phyloP scores from a whole-genome alignment of 2,329 filamentous ascomycete species.

The Graphilbum sp. region DNA sequence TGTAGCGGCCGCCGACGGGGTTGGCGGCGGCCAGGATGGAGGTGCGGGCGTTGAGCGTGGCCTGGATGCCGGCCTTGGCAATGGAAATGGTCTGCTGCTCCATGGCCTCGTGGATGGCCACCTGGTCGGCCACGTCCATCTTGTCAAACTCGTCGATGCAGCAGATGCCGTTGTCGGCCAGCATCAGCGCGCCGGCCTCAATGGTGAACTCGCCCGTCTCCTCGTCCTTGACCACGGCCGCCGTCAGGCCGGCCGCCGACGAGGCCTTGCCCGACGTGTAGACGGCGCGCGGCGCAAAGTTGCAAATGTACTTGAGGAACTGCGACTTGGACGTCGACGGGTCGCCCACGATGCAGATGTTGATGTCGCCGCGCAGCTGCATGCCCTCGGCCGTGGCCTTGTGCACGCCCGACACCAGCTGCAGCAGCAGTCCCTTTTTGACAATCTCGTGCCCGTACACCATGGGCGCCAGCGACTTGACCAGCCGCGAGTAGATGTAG shows the following conservation, averaged over 20 bases:
- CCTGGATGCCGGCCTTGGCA: conserved; percentile 95
- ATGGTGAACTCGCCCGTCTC: conserved; percentile 98
- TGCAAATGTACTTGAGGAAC: conserved; percentile 95
- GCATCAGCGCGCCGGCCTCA: conserved; percentile 92
- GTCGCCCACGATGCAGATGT: conserved; percentile 96
- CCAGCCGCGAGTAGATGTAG: conserved; percentile 83
- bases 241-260: conserved; percentile 90
- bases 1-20: conserved; percentile 89
- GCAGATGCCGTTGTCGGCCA: conserved; percentile 93
- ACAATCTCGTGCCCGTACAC: conserved; percentile 96
- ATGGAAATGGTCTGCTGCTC: conserved; percentile 99
- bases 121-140: conserved; percentile 95
- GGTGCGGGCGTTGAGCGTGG: conserved; percentile 87
- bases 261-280: conserved; percentile 98
- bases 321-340: conserved; percentile 96
- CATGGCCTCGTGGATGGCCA: conserved; percentile 99
- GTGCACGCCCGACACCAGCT: conserved; percentile 88
- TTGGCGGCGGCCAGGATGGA: conserved; percentile 94
- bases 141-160: conserved; percentile 99
- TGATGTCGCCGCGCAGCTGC: conserved; percentile 91
- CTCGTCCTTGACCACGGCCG: conserved; percentile 92
- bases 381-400: conserved; percentile 90
- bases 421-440: conserved; percentile 88
- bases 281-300: conserved; percentile 86
- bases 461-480: conserved; percentile 89